These are phyloP conservation scores for Penicillium alfredii DNA, from an alignment of 495 filamentous ascomycete genomes.

Conservation along the genomic window DNA sequence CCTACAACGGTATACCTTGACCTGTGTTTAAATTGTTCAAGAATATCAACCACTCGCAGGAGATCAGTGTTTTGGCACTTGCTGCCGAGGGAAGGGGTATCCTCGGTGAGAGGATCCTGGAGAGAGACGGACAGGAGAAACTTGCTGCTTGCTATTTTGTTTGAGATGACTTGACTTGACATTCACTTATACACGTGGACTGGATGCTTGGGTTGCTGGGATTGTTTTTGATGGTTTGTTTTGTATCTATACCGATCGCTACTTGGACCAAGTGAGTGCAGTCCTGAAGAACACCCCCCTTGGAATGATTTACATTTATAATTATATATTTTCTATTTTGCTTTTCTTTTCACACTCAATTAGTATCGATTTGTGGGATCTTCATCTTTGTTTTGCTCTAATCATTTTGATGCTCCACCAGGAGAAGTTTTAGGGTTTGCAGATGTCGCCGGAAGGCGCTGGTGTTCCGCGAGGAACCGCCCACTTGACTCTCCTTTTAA, in stretches of 20 bases:
- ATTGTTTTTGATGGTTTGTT: not conserved
- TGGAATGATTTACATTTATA: no score
- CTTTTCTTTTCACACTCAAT: no score
- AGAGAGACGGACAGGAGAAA: not conserved
- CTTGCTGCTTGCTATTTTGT: not conserved
- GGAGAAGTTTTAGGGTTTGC: constrained; percentile 6
- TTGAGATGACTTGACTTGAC: not conserved
- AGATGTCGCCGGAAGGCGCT: constrained; percentile 21
- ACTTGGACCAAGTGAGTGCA: no score
- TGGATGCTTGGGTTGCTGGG: no score
- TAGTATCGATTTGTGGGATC: no score
- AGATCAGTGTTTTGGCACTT: constrained; percentile 20
- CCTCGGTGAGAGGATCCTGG: constrained; percentile 1
- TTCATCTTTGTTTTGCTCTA: no score
- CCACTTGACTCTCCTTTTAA: no score
- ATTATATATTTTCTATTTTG: no score
- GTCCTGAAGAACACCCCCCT: no score
- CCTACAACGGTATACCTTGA: constrained; percentile 16
- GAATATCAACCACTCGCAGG: constrained; percentile 14
- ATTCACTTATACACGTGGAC: no score
- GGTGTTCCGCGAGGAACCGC: not conserved
- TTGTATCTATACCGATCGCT: constrained; percentile 3
- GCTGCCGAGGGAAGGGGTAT: constrained; percentile 12
- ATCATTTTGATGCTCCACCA: no score
- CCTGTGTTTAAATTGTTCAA: constrained; percentile 2